phyloP scores from a whole-genome alignment of 1,284 basidiomycete genomes.

The Trametes versicolor region DNA sequence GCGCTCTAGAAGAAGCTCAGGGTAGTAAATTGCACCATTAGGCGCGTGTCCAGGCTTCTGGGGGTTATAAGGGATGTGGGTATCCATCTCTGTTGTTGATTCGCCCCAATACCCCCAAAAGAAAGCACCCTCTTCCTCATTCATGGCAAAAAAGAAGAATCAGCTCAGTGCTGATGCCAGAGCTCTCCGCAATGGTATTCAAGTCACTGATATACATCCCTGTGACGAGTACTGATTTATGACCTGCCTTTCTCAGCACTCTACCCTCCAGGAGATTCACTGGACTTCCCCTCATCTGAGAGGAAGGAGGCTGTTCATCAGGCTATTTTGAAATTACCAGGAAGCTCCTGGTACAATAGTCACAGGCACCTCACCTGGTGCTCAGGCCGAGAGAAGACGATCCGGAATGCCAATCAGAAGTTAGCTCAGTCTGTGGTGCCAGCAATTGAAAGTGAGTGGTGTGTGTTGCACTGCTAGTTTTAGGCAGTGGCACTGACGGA shows the following conservation, averaged over 20 bases:
- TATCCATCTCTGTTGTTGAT: no score
- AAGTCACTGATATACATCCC: neutral
- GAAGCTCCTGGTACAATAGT: neutral
- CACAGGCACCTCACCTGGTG: constrained; percentile 23
- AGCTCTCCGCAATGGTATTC: constrained; percentile 2
- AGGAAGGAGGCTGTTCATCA: neutral
- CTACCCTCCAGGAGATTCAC: neutral
- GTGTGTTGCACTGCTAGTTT: no score
- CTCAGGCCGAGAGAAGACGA: neutral
- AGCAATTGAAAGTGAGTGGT: neutral
- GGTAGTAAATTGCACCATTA: neutral
- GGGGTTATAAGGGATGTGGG: no score
- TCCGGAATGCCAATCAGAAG: neutral
- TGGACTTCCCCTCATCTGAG: neutral
- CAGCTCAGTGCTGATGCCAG: neutral
- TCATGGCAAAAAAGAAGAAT: neutral
- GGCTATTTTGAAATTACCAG: neutral
- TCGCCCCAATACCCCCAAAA: no score
- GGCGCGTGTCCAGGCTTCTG: no score
- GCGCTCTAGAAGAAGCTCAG: neutral
- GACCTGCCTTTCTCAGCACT: no score
- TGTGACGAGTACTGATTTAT: no score
- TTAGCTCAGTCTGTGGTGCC: neutral
- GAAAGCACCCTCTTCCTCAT: no score
- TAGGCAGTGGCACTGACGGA: no score